Evolutionary conservation across 495 filamentous ascomycete species (phyloP).

Genomic region (Monascus purpureus): DNA sequence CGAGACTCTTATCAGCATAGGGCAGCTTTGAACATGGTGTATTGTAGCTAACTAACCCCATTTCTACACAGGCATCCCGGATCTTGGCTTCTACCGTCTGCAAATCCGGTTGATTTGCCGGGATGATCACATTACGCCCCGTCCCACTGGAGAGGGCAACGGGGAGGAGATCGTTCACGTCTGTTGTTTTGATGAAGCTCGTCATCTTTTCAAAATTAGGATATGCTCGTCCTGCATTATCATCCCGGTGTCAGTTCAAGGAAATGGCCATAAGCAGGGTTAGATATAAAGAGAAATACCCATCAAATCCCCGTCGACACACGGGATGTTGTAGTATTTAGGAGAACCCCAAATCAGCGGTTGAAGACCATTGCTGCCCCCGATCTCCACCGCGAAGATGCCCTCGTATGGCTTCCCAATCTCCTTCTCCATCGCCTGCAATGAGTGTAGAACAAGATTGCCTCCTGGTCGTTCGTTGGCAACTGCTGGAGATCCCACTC

Average conservation of each 20-base stretch:
- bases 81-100: constrained; percentile 6
- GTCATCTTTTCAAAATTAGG: constrained; percentile 11
- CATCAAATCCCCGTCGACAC: constrained; percentile 17
- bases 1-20: too few species aligned
- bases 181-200: constrained; percentile 19
- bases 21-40: background rate
- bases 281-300: constrained; percentile 1
- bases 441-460: background rate
- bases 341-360: constrained; percentile 7
- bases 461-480: background rate
- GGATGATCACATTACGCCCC: constrained; percentile 11
- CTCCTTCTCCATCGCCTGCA: background rate
- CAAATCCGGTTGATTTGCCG: constrained; percentile 6
- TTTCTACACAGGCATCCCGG: constrained; percentile 6
- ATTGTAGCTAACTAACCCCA: constrained; percentile 8
- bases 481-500: background rate
- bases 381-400: constrained; percentile 7
- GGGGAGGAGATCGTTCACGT: constrained; percentile 7
- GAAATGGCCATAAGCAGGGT: too few species aligned
- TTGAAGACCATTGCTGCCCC: constrained; percentile 14
- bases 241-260: background rate
- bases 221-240: constrained; percentile 2
- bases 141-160: constrained; percentile 11
- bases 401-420: background rate
- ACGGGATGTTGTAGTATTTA: constrained; percentile 6